Conservation (phyloP, 768 basidiomycete species). For the Suillus lakei region DNA sequence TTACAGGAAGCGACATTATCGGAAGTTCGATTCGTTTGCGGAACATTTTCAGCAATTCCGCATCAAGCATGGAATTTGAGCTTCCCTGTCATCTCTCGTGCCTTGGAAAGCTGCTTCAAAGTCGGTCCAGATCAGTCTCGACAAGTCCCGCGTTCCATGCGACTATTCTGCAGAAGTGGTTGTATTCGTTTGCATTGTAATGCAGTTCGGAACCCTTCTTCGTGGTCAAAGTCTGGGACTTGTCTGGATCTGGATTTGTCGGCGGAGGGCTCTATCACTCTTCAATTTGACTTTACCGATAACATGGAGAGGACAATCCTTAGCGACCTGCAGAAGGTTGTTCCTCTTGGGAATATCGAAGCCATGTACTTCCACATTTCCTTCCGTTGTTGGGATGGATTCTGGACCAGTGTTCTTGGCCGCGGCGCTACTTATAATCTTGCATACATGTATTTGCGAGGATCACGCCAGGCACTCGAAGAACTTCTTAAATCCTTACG, state of each 20-base stretch:
- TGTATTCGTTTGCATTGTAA: not conserved
- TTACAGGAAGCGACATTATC: not conserved
- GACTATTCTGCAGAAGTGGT: not conserved
- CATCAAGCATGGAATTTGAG: not conserved
- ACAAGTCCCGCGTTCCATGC: not conserved
- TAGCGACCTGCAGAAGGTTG: not conserved
- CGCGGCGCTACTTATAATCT: not conserved
- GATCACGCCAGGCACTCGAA: not conserved
- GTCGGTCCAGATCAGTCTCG: not conserved
- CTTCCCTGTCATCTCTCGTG: not conserved
- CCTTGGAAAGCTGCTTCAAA: not conserved
- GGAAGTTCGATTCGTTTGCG: not conserved
- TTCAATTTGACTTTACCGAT: not conserved
- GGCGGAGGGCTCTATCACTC: not conserved
- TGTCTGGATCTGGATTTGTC: not conserved
- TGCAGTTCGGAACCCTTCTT: not conserved
- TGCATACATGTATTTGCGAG: not conserved
- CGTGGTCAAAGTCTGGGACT: not conserved
- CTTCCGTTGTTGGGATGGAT: slow-evolving; percentile 2
- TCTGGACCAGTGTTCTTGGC: not conserved
- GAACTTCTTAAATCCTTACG: not conserved
- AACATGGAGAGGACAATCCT: not conserved
- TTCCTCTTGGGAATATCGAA: not conserved
- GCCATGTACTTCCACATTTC: not conserved
- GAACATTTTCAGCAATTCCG: not conserved